phyloP scores from a whole-genome alignment of 163 green algal genomes.

The Chlorella variabilis region DNA sequence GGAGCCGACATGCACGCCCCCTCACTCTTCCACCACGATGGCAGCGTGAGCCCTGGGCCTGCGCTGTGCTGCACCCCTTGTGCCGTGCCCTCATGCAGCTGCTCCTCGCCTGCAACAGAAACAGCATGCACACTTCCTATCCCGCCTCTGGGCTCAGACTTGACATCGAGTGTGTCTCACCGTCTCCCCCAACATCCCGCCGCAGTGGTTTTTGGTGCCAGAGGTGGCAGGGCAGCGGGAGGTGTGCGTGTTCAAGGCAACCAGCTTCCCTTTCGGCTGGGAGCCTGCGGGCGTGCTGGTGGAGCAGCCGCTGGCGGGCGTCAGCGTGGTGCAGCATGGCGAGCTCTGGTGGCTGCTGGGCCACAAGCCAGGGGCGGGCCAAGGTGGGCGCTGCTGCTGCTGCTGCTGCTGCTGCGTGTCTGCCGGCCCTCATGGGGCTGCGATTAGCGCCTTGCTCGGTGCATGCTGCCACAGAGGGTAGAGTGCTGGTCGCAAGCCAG shows the following conservation, averaged over 20 bases:
- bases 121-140: too few relatives aligned
- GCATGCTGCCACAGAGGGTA: too few relatives aligned
- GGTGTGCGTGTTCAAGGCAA: slow-evolving; percentile 41
- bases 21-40: slow-evolving; percentile 44
- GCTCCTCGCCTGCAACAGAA: too few relatives aligned
- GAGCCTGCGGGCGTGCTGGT: slow-evolving; percentile 15
- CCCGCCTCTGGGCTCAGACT: too few relatives aligned
- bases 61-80: not conserved
- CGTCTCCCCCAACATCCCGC: too few relatives aligned
- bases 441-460: too few relatives aligned
- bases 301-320: slow-evolving; percentile 31
- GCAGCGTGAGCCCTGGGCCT: slow-evolving; percentile 10
- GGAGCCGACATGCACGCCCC: slow-evolving; percentile 40
- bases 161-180: too few relatives aligned
- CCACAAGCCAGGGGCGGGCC: not conserved
- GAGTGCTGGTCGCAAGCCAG: too few relatives aligned
- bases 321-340: slow-evolving; percentile 19
- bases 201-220: slow-evolving; percentile 53
- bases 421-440: too few relatives aligned
- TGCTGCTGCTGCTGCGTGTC: too few relatives aligned
- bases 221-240: slow-evolving; percentile 23
- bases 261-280: slow-evolving; percentile 39
- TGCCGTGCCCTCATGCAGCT: not conserved
- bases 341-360: slow-evolving; percentile 31
- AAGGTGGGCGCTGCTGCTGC: not conserved